A percentile compares a stretch with the other conserved stretches of the same genome.
phyloP scores from a whole-genome alignment of 495 filamentous ascomycete species.

The Corynascus novoguineensis region DNA sequence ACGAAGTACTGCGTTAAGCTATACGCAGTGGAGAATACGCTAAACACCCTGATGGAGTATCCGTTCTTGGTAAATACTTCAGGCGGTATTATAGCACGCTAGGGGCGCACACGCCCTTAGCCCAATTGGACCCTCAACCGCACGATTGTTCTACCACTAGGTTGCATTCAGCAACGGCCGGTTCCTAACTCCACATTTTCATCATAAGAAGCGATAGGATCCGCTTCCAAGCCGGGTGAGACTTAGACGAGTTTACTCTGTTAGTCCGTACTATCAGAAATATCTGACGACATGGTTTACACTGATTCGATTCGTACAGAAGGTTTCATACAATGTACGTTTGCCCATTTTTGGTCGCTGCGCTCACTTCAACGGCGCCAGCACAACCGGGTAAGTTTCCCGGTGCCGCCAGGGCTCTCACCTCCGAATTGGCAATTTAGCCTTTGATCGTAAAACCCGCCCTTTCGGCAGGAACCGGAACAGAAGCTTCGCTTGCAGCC shows the following conservation, averaged over 20 bases:
- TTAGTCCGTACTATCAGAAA: no score
- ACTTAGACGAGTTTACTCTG: background rate
- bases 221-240: background rate
- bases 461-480: conserved; percentile 13
- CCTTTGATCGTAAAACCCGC: background rate
- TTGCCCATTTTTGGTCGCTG: background rate
- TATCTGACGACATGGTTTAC: no score
- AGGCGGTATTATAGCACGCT: no score
- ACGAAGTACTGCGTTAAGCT: no score
- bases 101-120: background rate
- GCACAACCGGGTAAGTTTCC: background rate
- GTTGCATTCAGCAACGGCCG: conserved; percentile 3
- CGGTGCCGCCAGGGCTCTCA: background rate
- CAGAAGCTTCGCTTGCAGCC: conserved; percentile 2
- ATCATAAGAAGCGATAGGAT: background rate
- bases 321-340: no score
- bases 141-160: background rate
- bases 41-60: no score
- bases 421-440: background rate
- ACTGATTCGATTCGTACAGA: no score
- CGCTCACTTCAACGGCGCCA: background rate
- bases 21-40: no score
- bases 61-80: no score
- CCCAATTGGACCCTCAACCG: background rate
- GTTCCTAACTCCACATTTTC: background rate